Percentiles rank a stretch among this genome's conserved stretches.
phyloP scores from a whole-genome alignment of 2,329 filamentous ascomycete species.

The Ophiostoma perfectum region DNA sequence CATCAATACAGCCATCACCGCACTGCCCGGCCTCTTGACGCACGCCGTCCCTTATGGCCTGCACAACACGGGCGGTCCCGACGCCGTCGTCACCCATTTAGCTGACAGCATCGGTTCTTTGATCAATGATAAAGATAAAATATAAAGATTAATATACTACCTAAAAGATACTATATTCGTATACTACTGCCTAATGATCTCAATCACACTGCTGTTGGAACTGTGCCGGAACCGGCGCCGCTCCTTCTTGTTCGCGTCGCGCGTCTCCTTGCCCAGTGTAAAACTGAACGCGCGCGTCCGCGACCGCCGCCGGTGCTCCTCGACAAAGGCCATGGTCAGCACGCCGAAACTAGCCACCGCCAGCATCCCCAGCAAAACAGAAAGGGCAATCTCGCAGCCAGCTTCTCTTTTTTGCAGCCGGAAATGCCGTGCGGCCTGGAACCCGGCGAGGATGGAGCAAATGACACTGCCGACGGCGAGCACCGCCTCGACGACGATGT shows the following conservation, averaged over 20 bases:
- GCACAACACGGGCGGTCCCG: constrained; percentile 17
- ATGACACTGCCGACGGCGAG: constrained; percentile 3
- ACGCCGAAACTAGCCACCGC: background rate
- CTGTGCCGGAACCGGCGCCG: background rate
- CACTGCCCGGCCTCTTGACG: background rate
- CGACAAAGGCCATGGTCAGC: background rate
- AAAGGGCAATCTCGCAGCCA: background rate
- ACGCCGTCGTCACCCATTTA: constrained; percentile 18
- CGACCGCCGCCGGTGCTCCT: background rate
- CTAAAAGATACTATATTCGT: background rate
- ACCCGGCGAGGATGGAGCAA: background rate
- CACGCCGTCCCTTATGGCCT: constrained; percentile 19
- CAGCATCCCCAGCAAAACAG: background rate
- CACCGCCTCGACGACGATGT: background rate
- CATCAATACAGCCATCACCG: background rate
- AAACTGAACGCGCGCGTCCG: background rate
- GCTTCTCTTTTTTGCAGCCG: background rate
- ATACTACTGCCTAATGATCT: background rate
- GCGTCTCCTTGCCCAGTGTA: too few species aligned
- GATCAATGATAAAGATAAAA: background rate
- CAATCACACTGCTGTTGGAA: constrained; percentile 1
- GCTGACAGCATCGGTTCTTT: constrained; percentile 2
- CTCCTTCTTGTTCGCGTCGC: background rate
- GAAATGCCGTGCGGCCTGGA: background rate
- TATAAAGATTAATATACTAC: background rate